A percentile compares a stretch with the other conserved stretches of the same genome.
These are phyloP conservation scores for Hypoxylon sp. DNA, from an alignment of 2,329 filamentous ascomycete genomes.

Conservation along the genomic window DNA sequence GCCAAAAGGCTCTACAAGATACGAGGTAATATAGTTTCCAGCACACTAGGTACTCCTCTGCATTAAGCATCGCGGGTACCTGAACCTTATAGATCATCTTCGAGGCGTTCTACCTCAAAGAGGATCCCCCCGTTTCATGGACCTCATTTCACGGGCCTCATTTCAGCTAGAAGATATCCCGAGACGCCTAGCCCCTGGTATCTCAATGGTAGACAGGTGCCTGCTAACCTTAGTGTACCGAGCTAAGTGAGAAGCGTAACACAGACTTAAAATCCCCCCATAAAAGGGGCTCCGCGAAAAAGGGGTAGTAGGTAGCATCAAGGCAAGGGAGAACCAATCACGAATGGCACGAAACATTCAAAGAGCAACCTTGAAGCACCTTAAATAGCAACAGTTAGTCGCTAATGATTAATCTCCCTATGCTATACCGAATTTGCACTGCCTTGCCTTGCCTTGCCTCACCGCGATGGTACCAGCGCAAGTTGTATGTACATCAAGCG, in stretches of 20 bases:
- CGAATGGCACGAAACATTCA: not conserved
- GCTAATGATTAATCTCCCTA: slow-evolving; percentile 15
- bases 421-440: slow-evolving; percentile 6
- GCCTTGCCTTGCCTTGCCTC: not conserved
- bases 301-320: not conserved
- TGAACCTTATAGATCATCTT: slow-evolving; percentile 18
- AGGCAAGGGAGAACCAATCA: not conserved
- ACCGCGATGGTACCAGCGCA: not conserved
- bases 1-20: not conserved
- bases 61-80: slow-evolving; percentile 30
- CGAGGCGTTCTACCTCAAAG: too few species aligned
- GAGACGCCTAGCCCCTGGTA: too few species aligned
- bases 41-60: slow-evolving; percentile 25
- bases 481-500: not conserved
- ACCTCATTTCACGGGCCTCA: too few species aligned
- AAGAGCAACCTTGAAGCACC: not conserved
- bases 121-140: too few species aligned
- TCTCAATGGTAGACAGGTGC: too few species aligned
- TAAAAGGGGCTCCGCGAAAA: not conserved
- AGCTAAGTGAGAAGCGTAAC: not conserved
- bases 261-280: not conserved
- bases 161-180: too few species aligned
- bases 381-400: not conserved
- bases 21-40: slow-evolving; percentile 2
- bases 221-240: not conserved